Conservation (phyloP, 106 monocot species). For the Phalaenopsis equestris region DNA sequence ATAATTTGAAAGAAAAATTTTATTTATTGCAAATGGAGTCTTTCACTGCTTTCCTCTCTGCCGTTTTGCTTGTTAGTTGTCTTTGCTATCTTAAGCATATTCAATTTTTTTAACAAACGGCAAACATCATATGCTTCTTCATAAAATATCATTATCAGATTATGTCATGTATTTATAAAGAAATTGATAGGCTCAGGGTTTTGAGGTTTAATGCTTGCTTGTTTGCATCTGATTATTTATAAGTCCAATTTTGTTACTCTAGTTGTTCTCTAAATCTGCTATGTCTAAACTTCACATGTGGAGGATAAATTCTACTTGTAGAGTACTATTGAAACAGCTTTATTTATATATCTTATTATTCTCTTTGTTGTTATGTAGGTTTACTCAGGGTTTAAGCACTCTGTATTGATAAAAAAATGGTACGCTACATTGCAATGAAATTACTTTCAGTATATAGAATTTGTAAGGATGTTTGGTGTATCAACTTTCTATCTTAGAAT, state of each 20-base stretch:
- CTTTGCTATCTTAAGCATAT: too few species aligned
- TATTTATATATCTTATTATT: background rate
- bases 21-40: too few species aligned
- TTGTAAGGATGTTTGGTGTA: background rate
- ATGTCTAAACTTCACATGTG: background rate
- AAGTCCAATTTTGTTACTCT: too few species aligned
- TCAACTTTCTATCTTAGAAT: background rate
- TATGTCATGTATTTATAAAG: too few species aligned
- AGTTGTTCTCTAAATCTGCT: background rate
- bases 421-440: background rate
- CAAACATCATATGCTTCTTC: too few species aligned
- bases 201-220: too few species aligned
- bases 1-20: too few species aligned
- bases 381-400: background rate
- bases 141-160: too few species aligned
- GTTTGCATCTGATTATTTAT: background rate
- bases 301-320: background rate
- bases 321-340: background rate
- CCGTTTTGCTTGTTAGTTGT: too few species aligned
- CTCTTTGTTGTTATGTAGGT: conserved; percentile 4
- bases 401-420: background rate
- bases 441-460: background rate
- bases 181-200: too few species aligned
- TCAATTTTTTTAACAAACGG: too few species aligned
- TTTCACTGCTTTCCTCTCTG: too few species aligned